Base-by-base conservation (phyloP, 805 yeast species). In the Yarrowia porcina region DNA sequence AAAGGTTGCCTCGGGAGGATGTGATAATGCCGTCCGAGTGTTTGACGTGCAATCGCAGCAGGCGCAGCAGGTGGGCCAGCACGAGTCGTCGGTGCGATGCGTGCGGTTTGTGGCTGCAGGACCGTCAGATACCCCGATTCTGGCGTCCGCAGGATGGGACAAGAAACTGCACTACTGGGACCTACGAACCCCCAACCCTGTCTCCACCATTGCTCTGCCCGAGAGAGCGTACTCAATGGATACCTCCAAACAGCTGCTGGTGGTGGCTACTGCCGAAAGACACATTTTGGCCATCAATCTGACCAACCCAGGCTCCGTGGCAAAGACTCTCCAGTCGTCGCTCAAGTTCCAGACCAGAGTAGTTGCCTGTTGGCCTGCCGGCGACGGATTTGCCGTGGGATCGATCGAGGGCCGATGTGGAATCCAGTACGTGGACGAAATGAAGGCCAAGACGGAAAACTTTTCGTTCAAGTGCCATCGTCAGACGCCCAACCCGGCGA, bases 401-500 rank as follows among this genome's bases (percentile, higher is more conserved):
- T 87, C 96, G 7, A 84, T 93, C 50, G 99, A 94, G 76, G 98
- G 98, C 33, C 82, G 99, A 67, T 90, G 98, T 76, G 96, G 96
- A 13, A 86, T 94, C 69, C 96, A 90, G 72, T 94, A 92, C 73
- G 84, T 93, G 62, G 96, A 89, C 69, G 97, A 90, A 23, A 62
- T 36, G 35, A 63, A 59, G 23, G 69, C 66, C 64, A 67, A 88
- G 70, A 80, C 80, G 63, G 82, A 83, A 68, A 94, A 94, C 2
- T 94, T 93, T 73, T 87, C 97, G 5, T 94, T 94, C 82, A 89
- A 90, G 73, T 94, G 99, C 75, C 99, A 94, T 73, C 84, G 99
- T 69, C 90, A 87, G 70, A 77, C 80, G 35, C 80, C 85, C 44
- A 76, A 82, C 0, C 76, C 87, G 17, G 75, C 79, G 1, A 72